Evolutionary conservation across 139 green algal species (phyloP).

Genomic region (Picochlorum sp.): DNA sequence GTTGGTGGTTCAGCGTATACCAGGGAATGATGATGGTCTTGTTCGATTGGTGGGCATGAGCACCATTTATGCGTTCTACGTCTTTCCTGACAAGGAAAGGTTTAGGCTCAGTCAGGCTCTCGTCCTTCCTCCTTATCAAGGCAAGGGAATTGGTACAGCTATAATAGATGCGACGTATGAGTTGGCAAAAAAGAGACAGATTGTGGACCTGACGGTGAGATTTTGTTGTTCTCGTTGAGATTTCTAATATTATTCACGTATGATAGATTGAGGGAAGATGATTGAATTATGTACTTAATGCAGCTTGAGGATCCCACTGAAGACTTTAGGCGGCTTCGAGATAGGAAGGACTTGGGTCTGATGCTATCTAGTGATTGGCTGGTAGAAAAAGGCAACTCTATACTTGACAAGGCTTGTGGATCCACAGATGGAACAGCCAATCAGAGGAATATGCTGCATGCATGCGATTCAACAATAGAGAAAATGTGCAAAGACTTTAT

Average conservation of each 20-base stretch:
- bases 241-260: background rate
- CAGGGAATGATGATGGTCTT: background rate
- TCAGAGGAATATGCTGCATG: slow-evolving; percentile 6
- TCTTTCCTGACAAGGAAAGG: slow-evolving; percentile 48
- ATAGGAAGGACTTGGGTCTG: slow-evolving; percentile 52
- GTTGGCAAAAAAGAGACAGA: slow-evolving; percentile 26
- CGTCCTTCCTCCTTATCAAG: slow-evolving; percentile 67
- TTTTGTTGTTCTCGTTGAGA: slow-evolving; percentile 24
- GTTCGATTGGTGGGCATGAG: slow-evolving; percentile 33
- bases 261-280: background rate
- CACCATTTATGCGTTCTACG: slow-evolving; percentile 76
- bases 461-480: background rate
- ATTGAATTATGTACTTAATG: background rate
- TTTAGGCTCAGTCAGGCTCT: slow-evolving; percentile 69
- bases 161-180: slow-evolving; percentile 51
- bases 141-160: slow-evolving; percentile 40
- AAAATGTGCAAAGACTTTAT: slow-evolving; percentile 12
- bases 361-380: slow-evolving; percentile 26
- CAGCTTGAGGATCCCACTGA: slow-evolving; percentile 71
- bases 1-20: slow-evolving; percentile 25
- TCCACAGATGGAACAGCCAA: background rate
- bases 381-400: slow-evolving; percentile 8
- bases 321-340: slow-evolving; percentile 53
- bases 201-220: slow-evolving; percentile 34
- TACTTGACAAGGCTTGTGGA: slow-evolving; percentile 2